Percentiles rank a stretch among this genome's conserved stretches.
phyloP scores from a whole-genome alignment of 306 rosid species.

The Styphnolobium japonicum region DNA sequence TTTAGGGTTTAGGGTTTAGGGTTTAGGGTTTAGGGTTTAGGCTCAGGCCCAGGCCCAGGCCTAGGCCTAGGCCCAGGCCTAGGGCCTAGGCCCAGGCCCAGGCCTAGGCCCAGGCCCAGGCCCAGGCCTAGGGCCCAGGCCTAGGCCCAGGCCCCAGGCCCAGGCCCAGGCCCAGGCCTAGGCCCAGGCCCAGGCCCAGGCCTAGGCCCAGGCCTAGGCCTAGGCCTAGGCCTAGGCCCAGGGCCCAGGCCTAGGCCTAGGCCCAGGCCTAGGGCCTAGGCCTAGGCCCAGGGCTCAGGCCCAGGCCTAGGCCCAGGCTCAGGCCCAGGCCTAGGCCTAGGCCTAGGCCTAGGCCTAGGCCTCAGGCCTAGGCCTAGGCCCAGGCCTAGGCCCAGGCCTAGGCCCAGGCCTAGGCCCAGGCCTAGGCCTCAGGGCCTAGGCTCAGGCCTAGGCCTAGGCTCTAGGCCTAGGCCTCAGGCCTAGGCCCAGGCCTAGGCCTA shows the following conservation, averaged over 20 bases:
- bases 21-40: not conserved
- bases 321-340: conserved; percentile 4
- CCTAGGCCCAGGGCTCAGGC: conserved; percentile 10
- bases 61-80: not conserved
- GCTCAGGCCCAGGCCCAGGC: conserved; percentile 1
- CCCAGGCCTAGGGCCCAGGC: no score
- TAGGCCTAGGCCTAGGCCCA: no score
- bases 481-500: no score
- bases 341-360: conserved; percentile 4
- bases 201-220: no score
- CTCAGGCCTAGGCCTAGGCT: not conserved
- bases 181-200: no score
- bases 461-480: no score
- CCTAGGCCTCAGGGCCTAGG: conserved; percentile 24
- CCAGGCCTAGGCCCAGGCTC: not conserved
- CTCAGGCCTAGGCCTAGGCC: not conserved
- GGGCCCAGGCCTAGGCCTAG: no score
- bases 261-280: conserved; percentile 4
- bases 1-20: conserved; percentile 14
- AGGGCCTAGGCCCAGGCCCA: conserved; percentile 1
- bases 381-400: not conserved
- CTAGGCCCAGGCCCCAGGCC: no score
- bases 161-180: no score
- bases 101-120: conserved; percentile 12
- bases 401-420: conserved; percentile 6